A percentile compares a stretch with the other conserved stretches of the same genome.
Conservation (phyloP, 1,284 basidiomycete species). For the Fomitopsis betulina region DNA sequence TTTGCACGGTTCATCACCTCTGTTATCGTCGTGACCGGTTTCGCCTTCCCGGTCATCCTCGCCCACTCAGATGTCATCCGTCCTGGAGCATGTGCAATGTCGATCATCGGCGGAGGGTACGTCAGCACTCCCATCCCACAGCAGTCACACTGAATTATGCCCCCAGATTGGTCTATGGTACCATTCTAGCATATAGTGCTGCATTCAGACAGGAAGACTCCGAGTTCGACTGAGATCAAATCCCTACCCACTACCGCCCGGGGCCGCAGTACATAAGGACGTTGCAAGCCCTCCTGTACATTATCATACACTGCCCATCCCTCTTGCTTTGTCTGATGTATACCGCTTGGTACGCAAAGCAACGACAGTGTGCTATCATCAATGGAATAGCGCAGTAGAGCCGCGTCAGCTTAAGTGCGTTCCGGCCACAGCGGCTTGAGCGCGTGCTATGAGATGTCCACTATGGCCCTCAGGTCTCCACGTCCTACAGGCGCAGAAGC, state of each 20-base stretch:
- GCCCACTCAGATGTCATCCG: slow-evolving; percentile 90
- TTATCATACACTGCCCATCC: slow-evolving; percentile 9
- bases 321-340: slow-evolving; percentile 3
- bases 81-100: slow-evolving; percentile 88
- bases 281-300: slow-evolving; percentile 16
- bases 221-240: slow-evolving; percentile 55
- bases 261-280: neutral
- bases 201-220: slow-evolving; percentile 76
- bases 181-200: slow-evolving; percentile 84
- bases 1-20: slow-evolving; percentile 93
- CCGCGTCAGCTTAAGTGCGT: neutral
- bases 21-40: slow-evolving; percentile 86
- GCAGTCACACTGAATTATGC: neutral
- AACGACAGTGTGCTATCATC: neutral
- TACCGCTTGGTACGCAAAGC: slow-evolving; percentile 8
- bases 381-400: neutral
- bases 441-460: slow-evolving; percentile 3
- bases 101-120: slow-evolving; percentile 86
- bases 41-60: slow-evolving; percentile 89
- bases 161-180: slow-evolving; percentile 85
- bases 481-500: slow-evolving; percentile 13
- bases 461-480: slow-evolving; percentile 18
- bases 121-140: slow-evolving; percentile 24
- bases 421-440: neutral
- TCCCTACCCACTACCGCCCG: neutral